phyloP scores from a whole-genome alignment of 257 asterid genomes.

The Nicotiana paniculata region DNA sequence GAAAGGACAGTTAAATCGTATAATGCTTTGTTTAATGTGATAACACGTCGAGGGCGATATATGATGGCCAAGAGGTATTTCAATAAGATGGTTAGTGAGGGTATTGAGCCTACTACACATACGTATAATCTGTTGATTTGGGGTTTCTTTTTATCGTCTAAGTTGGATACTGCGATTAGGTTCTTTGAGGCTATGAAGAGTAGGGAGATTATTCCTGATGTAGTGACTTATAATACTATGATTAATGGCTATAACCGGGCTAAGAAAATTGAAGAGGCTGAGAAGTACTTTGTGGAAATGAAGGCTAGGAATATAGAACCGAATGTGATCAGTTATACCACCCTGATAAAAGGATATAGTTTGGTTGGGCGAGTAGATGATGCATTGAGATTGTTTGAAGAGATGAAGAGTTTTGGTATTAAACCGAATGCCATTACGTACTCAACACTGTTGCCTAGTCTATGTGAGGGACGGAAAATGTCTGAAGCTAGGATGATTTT shows the following conservation, averaged over 20 bases:
- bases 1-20: conserved; percentile 55
- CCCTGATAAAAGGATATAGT: conserved; percentile 76
- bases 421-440: conserved; percentile 72
- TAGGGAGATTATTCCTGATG: conserved; percentile 56
- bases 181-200: conserved; percentile 89
- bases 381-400: conserved; percentile 68
- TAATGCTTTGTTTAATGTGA: conserved; percentile 67
- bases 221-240: conserved; percentile 73
- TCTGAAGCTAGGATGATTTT: conserved; percentile 50
- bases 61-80: conserved; percentile 87
- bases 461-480: conserved; percentile 76
- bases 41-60: conserved; percentile 65
- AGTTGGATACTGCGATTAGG: conserved; percentile 55
- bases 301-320: conserved; percentile 75
- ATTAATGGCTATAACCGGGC: conserved; percentile 63
- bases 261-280: conserved; percentile 74
- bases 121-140: conserved; percentile 72
- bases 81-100: conserved; percentile 74
- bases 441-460: conserved; percentile 74
- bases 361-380: conserved; percentile 61
- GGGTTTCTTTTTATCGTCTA: conserved; percentile 74
- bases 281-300: conserved; percentile 78
- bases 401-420: conserved; percentile 73
- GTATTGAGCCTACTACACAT: conserved; percentile 72
- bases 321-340: conserved; percentile 61